Evolutionary conservation across 2,329 filamentous ascomycete species (phyloP).

Genomic region (Dactylella cylindrospora): DNA sequence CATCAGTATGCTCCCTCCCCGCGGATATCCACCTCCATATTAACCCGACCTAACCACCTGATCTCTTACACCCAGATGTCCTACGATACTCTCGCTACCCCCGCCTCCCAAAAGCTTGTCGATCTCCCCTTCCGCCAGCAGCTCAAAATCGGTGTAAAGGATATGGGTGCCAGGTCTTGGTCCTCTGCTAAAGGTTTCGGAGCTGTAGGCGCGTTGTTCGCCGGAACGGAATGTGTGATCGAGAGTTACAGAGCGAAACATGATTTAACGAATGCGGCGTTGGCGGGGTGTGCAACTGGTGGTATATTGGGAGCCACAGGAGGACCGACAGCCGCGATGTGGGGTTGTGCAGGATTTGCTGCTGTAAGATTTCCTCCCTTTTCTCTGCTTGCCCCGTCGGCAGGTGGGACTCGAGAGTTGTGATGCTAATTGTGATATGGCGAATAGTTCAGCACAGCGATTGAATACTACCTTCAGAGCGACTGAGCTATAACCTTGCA

Average conservation of each 20-base stretch:
- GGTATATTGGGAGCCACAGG: constrained; percentile 82
- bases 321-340: constrained; percentile 81
- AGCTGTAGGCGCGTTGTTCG: constrained; percentile 85
- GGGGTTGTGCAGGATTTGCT: constrained; percentile 91
- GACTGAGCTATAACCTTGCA: no score
- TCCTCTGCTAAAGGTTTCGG: constrained; percentile 92
- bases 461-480: constrained; percentile 49
- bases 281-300: constrained; percentile 86
- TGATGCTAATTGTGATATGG: constrained; percentile 7
- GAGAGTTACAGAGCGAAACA: constrained; percentile 92
- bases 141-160: constrained; percentile 80
- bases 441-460: constrained; percentile 47
- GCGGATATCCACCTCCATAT: background rate
- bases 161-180: constrained; percentile 85
- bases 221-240: constrained; percentile 91
- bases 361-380: constrained; percentile 54
- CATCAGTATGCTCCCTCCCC: constrained; percentile 65
- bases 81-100: constrained; percentile 72
- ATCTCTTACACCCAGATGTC: no score
- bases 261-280: constrained; percentile 82
- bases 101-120: constrained; percentile 60
- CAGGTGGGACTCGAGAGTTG: background rate
- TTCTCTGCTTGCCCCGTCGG: constrained; percentile 76
- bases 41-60: no score
- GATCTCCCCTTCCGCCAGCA: constrained; percentile 80